Percentiles rank a stretch among this genome's conserved stretches.
phyloP scores from a whole-genome alignment of 2,329 filamentous ascomycete genomes.

The Diaporthe caulivora region DNA sequence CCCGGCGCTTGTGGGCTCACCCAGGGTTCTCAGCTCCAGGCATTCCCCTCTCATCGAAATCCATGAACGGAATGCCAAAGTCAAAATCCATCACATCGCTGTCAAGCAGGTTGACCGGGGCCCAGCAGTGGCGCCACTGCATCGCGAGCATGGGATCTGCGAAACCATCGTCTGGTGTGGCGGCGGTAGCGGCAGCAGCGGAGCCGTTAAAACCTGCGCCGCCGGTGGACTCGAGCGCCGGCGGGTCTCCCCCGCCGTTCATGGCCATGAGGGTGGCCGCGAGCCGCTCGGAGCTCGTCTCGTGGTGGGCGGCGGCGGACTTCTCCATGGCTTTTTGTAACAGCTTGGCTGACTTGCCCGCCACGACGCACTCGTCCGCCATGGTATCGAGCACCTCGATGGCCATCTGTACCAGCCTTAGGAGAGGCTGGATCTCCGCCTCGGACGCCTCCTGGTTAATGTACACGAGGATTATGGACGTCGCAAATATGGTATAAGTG shows the following conservation, averaged over 20 bases:
- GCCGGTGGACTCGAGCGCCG: background rate
- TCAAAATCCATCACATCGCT: constrained; percentile 44
- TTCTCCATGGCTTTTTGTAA: constrained; percentile 44
- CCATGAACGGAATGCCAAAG: constrained; percentile 42
- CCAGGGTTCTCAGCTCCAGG: background rate
- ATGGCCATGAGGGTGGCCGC: constrained; percentile 37
- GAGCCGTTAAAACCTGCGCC: background rate
- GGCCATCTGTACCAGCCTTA: constrained; percentile 43
- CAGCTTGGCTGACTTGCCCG: constrained; percentile 44
- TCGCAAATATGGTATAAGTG: constrained; percentile 47
- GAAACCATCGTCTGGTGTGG: background rate
- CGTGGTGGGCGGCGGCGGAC: constrained; percentile 34
- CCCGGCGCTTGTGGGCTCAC: background rate
- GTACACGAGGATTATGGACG: constrained; percentile 47
- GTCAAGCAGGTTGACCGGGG: constrained; percentile 44
- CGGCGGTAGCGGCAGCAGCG: background rate
- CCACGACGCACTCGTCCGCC: constrained; percentile 44
- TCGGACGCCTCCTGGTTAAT: constrained; percentile 43
- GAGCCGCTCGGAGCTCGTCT: constrained; percentile 39
- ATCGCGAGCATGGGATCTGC: constrained; percentile 39
- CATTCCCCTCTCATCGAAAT: constrained; percentile 37
- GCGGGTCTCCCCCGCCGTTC: constrained; percentile 4
- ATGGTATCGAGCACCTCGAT: constrained; percentile 39
- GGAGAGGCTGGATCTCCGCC: constrained; percentile 39
- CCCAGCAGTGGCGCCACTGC: constrained; percentile 45